phyloP scores from a whole-genome alignment of 225 moss, liverwort and hornwort genomes.

The Pseudisothecium myosuroides region DNA sequence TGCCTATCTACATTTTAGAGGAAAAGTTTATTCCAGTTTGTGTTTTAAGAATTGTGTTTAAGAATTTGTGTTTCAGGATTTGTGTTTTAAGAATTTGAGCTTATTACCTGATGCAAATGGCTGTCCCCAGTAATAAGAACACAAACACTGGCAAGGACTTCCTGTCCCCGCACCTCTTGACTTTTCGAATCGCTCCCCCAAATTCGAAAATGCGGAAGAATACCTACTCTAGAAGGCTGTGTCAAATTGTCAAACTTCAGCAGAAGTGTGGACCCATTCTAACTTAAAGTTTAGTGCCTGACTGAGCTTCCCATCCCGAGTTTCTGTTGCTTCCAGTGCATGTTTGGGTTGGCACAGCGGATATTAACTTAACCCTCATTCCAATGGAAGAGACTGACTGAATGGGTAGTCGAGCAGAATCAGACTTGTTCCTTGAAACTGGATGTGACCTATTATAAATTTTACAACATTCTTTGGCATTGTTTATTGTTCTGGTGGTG shows the following conservation, averaged over 20 bases:
- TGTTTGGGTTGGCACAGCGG: not conserved
- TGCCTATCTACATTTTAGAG: not conserved
- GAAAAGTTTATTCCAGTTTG: no score
- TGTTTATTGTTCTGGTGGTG: not conserved
- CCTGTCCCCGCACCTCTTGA: not conserved
- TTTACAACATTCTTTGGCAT: not conserved
- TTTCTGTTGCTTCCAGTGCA: not conserved
- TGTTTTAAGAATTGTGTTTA: no score
- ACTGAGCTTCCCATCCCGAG: not conserved
- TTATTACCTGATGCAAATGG: not conserved
- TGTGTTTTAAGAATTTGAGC: not conserved
- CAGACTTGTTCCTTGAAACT: not conserved
- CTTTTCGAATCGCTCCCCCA: not conserved
- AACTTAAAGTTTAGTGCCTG: no score
- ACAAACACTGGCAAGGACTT: not conserved
- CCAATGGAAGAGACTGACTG: not conserved
- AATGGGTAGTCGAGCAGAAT: not conserved
- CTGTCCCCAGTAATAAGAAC: not conserved
- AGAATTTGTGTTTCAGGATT: no score
- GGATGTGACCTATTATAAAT: not conserved
- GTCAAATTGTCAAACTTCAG: not conserved
- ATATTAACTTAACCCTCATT: not conserved
- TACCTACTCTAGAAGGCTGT: not conserved
- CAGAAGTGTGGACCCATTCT: not conserved
- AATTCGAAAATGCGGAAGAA: not conserved